A percentile compares a stretch with the other conserved stretches of the same genome.
phyloP scores from a whole-genome alignment of 2,329 filamentous ascomycete species.

The Tolypocladium tundrense region DNA sequence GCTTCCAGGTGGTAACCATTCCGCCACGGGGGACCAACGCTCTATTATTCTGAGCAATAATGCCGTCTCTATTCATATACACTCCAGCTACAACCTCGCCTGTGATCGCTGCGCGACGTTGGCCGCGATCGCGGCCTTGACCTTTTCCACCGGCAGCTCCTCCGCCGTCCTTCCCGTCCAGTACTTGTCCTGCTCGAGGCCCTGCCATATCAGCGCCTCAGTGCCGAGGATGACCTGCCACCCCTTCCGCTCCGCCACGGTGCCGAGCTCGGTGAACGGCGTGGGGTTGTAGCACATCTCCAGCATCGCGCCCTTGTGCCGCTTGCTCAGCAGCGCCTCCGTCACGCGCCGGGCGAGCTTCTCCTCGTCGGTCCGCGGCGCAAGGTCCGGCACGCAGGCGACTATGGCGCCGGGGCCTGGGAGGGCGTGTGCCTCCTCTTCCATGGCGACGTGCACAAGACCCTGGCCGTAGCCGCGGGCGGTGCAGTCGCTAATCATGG shows the following conservation, averaged over 20 bases:
- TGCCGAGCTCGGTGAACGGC: constrained; percentile 57
- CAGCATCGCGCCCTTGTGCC: constrained; percentile 56
- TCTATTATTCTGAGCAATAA: background rate
- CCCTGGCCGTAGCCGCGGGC: constrained; percentile 47
- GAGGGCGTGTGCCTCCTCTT: constrained; percentile 47
- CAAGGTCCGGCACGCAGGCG: constrained; percentile 65
- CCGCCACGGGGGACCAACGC: too few relatives aligned
- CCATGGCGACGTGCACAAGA: constrained; percentile 50
- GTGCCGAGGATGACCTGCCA: constrained; percentile 71
- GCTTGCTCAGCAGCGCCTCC: constrained; percentile 33
- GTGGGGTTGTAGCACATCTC: constrained; percentile 80
- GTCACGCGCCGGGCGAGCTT: constrained; percentile 45
- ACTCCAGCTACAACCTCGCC: constrained; percentile 13
- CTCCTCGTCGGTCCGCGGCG: constrained; percentile 57
- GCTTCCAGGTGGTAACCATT: too few relatives aligned
- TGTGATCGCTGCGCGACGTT: constrained; percentile 24
- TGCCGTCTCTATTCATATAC: background rate
- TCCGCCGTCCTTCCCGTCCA: constrained; percentile 55
- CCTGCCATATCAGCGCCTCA: constrained; percentile 69
- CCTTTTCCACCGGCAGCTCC: constrained; percentile 48
- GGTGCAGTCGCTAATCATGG: constrained; percentile 55
- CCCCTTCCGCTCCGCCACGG: constrained; percentile 46
- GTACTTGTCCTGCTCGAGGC: constrained; percentile 53
- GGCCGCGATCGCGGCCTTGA: constrained; percentile 40
- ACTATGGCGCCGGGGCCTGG: constrained; percentile 57